Evolutionary conservation across 1,284 basidiomycete genomes (phyloP).

Genomic region (Leucoagaricus sp.): DNA sequence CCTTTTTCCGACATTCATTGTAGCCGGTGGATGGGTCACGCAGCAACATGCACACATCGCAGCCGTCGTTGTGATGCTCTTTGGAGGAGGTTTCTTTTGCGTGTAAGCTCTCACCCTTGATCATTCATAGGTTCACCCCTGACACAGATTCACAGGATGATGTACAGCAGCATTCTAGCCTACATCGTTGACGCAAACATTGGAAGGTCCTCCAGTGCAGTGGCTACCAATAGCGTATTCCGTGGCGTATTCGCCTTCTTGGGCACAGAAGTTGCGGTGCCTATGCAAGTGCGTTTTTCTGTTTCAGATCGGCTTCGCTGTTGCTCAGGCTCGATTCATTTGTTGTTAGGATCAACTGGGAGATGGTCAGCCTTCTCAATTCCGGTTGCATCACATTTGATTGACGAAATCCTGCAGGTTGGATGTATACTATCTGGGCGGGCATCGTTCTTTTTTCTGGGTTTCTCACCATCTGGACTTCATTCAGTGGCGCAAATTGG

Average conservation of each 20-base stretch:
- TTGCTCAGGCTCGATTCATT: background rate
- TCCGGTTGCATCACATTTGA: background rate
- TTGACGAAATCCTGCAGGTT: conserved; percentile 42
- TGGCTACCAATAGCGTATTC: conserved; percentile 71
- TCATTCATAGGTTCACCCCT: background rate
- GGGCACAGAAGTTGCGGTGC: conserved; percentile 67
- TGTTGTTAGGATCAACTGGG: conserved; percentile 38
- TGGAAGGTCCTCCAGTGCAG: conserved; percentile 70
- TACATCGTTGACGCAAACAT: conserved; percentile 78
- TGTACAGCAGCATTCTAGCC: conserved; percentile 71
- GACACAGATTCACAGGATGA: conserved; percentile 46
- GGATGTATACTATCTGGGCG: conserved; percentile 74
- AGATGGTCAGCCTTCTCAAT: conserved; percentile 30
- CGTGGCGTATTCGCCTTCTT: conserved; percentile 71
- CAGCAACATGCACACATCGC: conserved; percentile 64
- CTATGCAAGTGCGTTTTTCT: conserved; percentile 50
- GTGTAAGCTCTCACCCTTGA: conserved; percentile 48
- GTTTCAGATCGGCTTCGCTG: background rate
- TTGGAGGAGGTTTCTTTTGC: conserved; percentile 67
- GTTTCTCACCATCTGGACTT: conserved; percentile 51
- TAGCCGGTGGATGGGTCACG: conserved; percentile 79
- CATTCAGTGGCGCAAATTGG: conserved; percentile 47
- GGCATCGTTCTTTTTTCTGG: conserved; percentile 55
- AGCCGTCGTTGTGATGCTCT: conserved; percentile 61
- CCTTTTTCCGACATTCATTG: conserved; percentile 57